Evolutionary conservation across 2,329 filamentous ascomycete genomes (phyloP).

Genomic region (Verticillium zaregamsianum): DNA sequence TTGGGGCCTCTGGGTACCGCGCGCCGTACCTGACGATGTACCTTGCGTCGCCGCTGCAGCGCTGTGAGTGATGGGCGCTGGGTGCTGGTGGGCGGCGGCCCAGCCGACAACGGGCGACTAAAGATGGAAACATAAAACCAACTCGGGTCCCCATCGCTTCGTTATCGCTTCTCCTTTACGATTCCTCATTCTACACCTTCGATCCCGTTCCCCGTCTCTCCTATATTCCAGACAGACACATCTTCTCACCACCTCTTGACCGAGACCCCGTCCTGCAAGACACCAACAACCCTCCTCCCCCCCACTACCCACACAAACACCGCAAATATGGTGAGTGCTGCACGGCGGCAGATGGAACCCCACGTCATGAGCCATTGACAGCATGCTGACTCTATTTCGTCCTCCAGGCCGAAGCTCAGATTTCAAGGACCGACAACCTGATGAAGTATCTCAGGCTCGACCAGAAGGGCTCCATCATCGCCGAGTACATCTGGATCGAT

Average conservation of each 20-base stretch:
- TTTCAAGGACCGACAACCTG: conserved; percentile 51
- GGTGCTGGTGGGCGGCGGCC: neutral
- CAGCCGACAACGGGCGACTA: neutral
- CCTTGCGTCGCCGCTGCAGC: neutral
- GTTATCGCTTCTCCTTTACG: neutral
- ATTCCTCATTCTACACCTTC: neutral
- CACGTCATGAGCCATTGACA: neutral
- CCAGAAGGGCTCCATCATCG: conserved; percentile 84
- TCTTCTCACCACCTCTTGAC: neutral
- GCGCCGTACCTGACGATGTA: neutral
- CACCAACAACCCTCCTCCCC: neutral
- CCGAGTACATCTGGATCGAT: conserved; percentile 97
- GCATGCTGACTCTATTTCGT: neutral
- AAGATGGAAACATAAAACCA: neutral
- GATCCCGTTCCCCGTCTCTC: neutral
- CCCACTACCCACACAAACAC: neutral
- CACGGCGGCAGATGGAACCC: neutral
- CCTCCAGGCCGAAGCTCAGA: neutral
- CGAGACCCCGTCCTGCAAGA: neutral
- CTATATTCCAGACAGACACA: neutral
- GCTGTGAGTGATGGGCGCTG: neutral
- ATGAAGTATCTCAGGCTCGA: conserved; percentile 88
- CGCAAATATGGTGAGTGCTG: neutral
- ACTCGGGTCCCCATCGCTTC: neutral
- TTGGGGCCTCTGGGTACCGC: neutral